phyloP scores from a whole-genome alignment of 2,329 filamentous ascomycete species.

The Hypoxylon sp. region DNA sequence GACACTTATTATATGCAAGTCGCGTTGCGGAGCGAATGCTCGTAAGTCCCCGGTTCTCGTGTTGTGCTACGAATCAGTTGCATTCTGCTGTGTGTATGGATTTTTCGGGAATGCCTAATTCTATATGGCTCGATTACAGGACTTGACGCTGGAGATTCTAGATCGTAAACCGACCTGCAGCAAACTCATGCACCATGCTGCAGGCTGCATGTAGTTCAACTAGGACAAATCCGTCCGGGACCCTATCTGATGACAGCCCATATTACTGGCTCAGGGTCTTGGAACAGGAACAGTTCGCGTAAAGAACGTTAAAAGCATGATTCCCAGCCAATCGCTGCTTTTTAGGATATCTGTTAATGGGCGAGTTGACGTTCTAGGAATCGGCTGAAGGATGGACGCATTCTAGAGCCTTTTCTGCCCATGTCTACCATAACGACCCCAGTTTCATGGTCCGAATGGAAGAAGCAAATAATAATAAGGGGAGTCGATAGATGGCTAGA shows the following conservation, averaged over 20 bases:
- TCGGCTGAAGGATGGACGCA: background rate
- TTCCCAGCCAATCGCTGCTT: background rate
- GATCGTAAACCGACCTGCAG: slow-evolving; percentile 37
- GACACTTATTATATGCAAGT: background rate
- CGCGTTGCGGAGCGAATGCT: background rate
- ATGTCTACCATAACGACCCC: background rate
- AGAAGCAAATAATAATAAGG: background rate
- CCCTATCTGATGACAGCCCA: slow-evolving; percentile 8
- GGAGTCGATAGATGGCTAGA: background rate
- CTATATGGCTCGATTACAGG: slow-evolving; percentile 37
- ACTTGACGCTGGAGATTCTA: slow-evolving; percentile 24
- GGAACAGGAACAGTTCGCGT: slow-evolving; percentile 3
- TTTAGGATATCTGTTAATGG: background rate
- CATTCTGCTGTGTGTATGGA: slow-evolving; percentile 17
- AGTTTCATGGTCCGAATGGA: background rate
- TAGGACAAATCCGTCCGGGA: slow-evolving; percentile 4
- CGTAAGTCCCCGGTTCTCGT: slow-evolving; percentile 7
- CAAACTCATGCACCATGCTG: slow-evolving; percentile 26
- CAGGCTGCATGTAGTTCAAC: slow-evolving; percentile 14
- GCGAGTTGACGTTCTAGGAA: slow-evolving; percentile 11
- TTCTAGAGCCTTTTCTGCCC: background rate
- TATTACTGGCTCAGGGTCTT: slow-evolving; percentile 6
- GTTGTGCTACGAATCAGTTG: slow-evolving; percentile 23
- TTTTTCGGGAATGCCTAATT: slow-evolving; percentile 17
- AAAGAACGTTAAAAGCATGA: background rate